Conservation (phyloP, 371 early-diverging fungal species). For the Lichtheimia hyalospora region DNA sequence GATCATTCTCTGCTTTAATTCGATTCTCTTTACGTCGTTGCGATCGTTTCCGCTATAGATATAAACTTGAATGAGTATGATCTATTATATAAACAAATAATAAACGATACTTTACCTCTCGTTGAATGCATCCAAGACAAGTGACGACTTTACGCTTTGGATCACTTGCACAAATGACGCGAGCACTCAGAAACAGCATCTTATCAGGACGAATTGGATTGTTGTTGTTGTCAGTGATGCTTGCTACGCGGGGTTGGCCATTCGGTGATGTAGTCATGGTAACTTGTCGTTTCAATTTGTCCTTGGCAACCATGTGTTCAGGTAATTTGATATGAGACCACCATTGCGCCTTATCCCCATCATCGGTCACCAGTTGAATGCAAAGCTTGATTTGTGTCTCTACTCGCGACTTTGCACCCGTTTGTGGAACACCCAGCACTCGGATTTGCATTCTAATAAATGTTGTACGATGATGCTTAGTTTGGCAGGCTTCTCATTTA, state of each 20-base stretch:
- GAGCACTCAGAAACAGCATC: slow-evolving; percentile 72
- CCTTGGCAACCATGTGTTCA: slow-evolving; percentile 80
- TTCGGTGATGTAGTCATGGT: slow-evolving; percentile 21
- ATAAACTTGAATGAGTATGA: background rate
- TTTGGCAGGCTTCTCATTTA: too few species aligned
- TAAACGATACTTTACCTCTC: slow-evolving; percentile 71
- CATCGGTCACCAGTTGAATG: slow-evolving; percentile 78
- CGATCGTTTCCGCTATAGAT: slow-evolving; percentile 47
- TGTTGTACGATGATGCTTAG: too few species aligned
- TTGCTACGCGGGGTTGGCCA: slow-evolving; percentile 13
- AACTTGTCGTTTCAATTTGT: slow-evolving; percentile 51
- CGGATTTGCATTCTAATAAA: slow-evolving; percentile 48
- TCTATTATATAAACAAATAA: too few species aligned
- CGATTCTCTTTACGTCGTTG: slow-evolving; percentile 57
- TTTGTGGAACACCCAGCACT: slow-evolving; percentile 75
- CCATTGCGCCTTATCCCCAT: slow-evolving; percentile 73
- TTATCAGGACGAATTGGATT: slow-evolving; percentile 34
- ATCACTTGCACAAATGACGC: slow-evolving; percentile 87
- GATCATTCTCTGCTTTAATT: slow-evolving; percentile 28
- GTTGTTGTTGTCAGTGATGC: slow-evolving; percentile 21
- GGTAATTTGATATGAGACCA: slow-evolving; percentile 89
- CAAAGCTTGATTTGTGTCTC: slow-evolving; percentile 94
- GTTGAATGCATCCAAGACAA: slow-evolving; percentile 85
- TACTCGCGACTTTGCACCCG: slow-evolving; percentile 88
- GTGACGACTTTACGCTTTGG: slow-evolving; percentile 74